These are phyloP conservation scores for Backusella tarrabulga DNA, from an alignment of 192 early-diverging fungal genomes.

Conservation along the genomic window DNA sequence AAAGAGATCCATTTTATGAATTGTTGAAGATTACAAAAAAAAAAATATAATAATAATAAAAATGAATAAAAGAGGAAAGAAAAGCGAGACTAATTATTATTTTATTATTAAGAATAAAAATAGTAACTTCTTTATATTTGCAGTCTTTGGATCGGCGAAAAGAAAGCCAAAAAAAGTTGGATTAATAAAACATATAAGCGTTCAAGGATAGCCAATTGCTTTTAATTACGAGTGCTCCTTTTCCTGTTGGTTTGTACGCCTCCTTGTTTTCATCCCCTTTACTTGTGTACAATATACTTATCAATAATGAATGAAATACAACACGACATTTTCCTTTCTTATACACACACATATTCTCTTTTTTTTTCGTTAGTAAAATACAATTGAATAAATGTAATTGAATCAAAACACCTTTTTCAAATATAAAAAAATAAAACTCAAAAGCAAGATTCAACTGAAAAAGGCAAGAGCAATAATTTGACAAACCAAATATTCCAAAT, in stretches of 20 bases:
- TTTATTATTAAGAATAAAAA: neutral
- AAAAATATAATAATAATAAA: neutral
- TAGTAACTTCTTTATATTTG: neutral
- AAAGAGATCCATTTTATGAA: conserved; percentile 32
- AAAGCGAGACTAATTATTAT: neutral
- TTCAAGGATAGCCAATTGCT: neutral
- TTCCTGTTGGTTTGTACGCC: neutral
- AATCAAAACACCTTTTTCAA: neutral
- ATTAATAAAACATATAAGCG: neutral
- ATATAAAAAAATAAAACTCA: neutral
- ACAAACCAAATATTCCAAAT: neutral
- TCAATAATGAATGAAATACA: neutral
- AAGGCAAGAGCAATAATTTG: neutral
- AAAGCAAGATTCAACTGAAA: neutral
- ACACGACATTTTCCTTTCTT: neutral
- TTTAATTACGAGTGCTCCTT: neutral
- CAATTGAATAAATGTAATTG: too few relatives aligned
- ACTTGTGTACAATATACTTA: neutral
- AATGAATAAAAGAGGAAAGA: neutral
- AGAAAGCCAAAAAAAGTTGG: neutral
- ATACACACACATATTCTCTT: too few relatives aligned
- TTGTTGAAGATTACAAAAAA: neutral
- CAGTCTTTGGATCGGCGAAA: neutral
- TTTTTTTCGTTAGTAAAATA: too few relatives aligned
- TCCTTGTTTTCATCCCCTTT: neutral